These are phyloP conservation scores for Thelephora ganbajun DNA, from an alignment of 768 basidiomycete species.

Conservation along the genomic window DNA sequence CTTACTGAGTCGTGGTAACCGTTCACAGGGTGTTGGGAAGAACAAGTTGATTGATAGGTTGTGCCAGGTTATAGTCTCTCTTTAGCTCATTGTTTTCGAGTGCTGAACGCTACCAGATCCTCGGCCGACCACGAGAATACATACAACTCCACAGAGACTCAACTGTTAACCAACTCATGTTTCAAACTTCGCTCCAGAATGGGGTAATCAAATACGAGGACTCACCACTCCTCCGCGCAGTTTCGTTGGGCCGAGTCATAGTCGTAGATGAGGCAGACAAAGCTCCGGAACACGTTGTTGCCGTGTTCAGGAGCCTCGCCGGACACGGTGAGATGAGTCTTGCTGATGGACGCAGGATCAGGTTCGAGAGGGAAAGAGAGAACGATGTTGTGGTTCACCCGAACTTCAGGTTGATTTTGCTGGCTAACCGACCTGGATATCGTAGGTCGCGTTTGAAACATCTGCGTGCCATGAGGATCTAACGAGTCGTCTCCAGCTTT, in stretches of 20 bases:
- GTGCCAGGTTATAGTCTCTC: conserved; percentile 32
- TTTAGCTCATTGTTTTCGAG: neutral
- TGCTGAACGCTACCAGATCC: conserved; percentile 23
- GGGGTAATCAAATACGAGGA: conserved; percentile 48
- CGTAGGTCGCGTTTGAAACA: conserved; percentile 24
- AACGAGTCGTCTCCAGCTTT: conserved; percentile 30
- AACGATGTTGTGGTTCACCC: conserved; percentile 48
- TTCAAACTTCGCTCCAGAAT: conserved; percentile 43
- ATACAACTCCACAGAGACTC: conserved; percentile 60
- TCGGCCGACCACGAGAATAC: conserved; percentile 51
- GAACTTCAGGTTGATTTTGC: conserved; percentile 45
- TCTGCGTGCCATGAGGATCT: neutral
- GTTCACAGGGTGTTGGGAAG: conserved; percentile 46
- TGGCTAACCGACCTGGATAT: conserved; percentile 59
- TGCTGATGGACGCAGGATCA: conserved; percentile 47
- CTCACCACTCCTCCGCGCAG: conserved; percentile 53
- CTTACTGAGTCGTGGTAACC: neutral
- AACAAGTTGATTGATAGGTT: conserved; percentile 56
- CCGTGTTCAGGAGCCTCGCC: conserved; percentile 55
- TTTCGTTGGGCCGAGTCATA: conserved; percentile 46
- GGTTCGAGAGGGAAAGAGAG: conserved; percentile 28
- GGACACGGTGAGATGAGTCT: conserved; percentile 51
- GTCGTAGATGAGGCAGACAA: conserved; percentile 65
- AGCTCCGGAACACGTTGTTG: conserved; percentile 60
- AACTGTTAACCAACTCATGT: conserved; percentile 59